Conservation (phyloP, 352 stramenopile genomes). For the Pythium chondricola region DNA sequence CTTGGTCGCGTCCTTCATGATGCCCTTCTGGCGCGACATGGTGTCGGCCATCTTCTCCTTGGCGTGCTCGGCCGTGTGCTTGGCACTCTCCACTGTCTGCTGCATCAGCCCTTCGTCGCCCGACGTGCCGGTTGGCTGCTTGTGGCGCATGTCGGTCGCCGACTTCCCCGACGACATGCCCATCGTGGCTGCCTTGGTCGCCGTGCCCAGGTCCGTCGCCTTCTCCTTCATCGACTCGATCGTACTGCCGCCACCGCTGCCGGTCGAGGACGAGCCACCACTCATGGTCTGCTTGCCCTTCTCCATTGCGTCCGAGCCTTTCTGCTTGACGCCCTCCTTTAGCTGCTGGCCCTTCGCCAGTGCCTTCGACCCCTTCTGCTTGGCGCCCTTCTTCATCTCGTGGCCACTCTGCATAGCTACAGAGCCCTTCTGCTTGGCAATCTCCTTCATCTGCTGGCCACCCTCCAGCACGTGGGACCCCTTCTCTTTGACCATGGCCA, state of each 20-base stretch:
- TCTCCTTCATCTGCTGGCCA: constrained; percentile 13
- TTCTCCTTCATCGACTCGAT: constrained; percentile 14
- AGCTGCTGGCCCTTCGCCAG: not conserved
- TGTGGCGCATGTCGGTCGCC: constrained; percentile 14
- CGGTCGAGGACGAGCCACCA: not conserved
- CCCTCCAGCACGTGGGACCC: constrained; percentile 16
- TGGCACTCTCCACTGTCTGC: constrained; percentile 12
- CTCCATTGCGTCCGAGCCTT: constrained; percentile 5
- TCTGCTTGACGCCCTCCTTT: constrained; percentile 3
- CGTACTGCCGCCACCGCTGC: not conserved
- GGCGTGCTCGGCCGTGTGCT: constrained; percentile 11
- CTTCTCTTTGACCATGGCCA: constrained; percentile 17
- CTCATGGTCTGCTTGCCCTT: constrained; percentile 11
- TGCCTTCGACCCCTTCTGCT: constrained; percentile 5
- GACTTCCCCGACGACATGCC: constrained; percentile 25
- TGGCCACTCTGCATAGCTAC: constrained; percentile 12
- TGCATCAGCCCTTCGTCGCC: constrained; percentile 12
- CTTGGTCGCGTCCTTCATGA: constrained; percentile 25
- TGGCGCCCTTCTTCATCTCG: constrained; percentile 6
- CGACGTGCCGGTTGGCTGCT: constrained; percentile 10
- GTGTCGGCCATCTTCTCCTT: constrained; percentile 24
- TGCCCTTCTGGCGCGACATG: constrained; percentile 16
- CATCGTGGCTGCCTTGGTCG: constrained; percentile 18
- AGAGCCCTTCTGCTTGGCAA: constrained; percentile 14
- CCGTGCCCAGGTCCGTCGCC: constrained; percentile 12